Evolutionary conservation across 2,329 filamentous ascomycete species (phyloP).

Genomic region (Calonectria pauciramosa): DNA sequence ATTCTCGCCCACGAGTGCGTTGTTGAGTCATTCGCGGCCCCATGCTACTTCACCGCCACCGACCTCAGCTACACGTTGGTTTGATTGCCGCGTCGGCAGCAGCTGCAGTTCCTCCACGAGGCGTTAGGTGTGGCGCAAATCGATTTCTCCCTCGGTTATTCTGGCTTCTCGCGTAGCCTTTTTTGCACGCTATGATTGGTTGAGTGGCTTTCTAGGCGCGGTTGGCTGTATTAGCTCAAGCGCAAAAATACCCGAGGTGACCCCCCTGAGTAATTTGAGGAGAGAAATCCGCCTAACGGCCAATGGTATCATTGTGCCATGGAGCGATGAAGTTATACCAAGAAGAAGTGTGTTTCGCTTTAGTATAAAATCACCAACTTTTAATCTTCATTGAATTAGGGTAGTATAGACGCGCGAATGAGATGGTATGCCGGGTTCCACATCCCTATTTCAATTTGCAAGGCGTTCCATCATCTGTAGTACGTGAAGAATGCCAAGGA

Average conservation of each 20-base stretch:
- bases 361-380: neutral
- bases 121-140: neutral
- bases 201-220: neutral
- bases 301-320: neutral
- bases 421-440: neutral
- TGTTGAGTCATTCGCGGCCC: neutral
- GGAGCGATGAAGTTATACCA: no score
- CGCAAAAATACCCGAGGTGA: neutral
- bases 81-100: neutral
- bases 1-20: no score
- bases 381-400: neutral
- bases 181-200: neutral
- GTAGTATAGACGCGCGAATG: neutral
- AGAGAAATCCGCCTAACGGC: no score
- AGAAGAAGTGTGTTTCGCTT: neutral
- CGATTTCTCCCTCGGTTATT: neutral
- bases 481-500: neutral
- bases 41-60: neutral
- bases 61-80: neutral
- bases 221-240: neutral
- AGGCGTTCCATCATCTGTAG: neutral
- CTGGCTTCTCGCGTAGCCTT: neutral
- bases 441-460: neutral
- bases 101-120: neutral
- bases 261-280: neutral